Base-by-base conservation (phyloP, 1,139 yeast genomes). In the Yamadazyma trypodendri region DNA sequence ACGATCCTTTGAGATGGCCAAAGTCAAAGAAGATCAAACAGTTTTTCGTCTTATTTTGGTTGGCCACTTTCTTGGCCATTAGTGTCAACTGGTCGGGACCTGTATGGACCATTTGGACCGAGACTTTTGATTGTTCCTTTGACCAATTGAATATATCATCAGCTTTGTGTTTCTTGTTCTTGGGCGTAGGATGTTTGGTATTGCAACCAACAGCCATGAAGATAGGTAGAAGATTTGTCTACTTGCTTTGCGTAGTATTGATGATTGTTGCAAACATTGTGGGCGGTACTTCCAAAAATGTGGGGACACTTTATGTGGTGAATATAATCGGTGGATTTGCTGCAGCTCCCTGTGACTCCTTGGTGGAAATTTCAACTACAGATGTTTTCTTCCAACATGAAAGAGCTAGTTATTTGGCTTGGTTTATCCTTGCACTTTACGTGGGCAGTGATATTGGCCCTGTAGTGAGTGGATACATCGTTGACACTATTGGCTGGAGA, bases 381-480 rank as follows among this genome's bases (percentile, higher is more conserved):
- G 78, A 73, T 47, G 65, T 73, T 5, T 73, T 68, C 45, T 74
- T 71, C 47, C 65, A 66, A 43, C 78, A 73, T 46, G 75, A 74
- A 50, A 56, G 75, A 46, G 73, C 75, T 6, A 54, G 57, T 23
- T 65, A 68, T 28, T 55, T 73, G 34, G 55, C 72, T 1, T 54
- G 58, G 38, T 51, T 70, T 30, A 60, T 72, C 10, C 60, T 72
- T 40, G 73, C 75, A 1, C 60, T 73, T 34, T 72, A 70, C 43
- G 61, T 64, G 16, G 77, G 77, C 12, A 54, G 63, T 16, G 61
- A 66, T 42, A 55, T 73, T 32, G 77, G 73, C 3, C 78, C 77
- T 4, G 68, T 69, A 17, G 64, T 66, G 13, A 57, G 69, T 28
- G 77, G 78, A 2, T 72, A 66, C 48, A 58, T 72, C 39, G 62